Percentiles rank a stretch among this genome's conserved stretches.
Conservation (phyloP, 345 rosid species). For the Citrus cavaleriei region DNA sequence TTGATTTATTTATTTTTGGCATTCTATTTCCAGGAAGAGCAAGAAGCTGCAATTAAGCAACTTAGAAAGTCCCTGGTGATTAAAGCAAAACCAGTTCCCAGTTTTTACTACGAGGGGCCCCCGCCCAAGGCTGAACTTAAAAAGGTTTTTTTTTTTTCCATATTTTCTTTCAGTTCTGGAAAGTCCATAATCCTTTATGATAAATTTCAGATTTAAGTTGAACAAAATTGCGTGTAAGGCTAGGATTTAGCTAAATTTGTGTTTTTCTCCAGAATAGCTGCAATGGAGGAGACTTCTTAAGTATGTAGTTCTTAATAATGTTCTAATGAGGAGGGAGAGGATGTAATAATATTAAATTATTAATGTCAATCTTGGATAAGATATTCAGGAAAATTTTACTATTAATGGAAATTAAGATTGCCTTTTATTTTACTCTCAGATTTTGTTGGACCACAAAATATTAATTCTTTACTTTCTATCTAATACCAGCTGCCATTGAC, state of each 20-base stretch:
- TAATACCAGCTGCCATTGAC: conserved; percentile 70
- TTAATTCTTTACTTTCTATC: conserved; percentile 12
- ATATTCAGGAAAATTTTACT: neutral
- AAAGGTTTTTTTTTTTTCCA: conserved; percentile 50
- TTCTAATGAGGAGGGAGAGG: neutral
- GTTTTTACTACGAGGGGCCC: conserved; percentile 86
- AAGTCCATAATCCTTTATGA: neutral
- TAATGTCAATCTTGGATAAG: neutral
- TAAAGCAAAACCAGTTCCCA: conserved; percentile 92
- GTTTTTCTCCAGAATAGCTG: neutral
- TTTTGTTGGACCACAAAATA: neutral
- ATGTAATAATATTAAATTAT: neutral
- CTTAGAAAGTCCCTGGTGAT: conserved; percentile 76
- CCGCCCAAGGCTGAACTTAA: conserved; percentile 77
- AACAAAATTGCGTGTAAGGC: neutral
- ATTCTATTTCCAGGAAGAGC: conserved; percentile 72
- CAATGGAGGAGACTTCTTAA: neutral
- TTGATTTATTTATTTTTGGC: neutral
- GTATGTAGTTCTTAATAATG: neutral
- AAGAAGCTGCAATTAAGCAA: conserved; percentile 86
- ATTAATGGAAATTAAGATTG: neutral
- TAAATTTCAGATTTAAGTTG: neutral
- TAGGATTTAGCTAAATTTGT: neutral
- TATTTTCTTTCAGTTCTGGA: neutral
- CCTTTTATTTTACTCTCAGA: neutral